Base-by-base conservation (phyloP, 2,329 filamentous ascomycete genomes). In the Claviceps sp. region DNA sequence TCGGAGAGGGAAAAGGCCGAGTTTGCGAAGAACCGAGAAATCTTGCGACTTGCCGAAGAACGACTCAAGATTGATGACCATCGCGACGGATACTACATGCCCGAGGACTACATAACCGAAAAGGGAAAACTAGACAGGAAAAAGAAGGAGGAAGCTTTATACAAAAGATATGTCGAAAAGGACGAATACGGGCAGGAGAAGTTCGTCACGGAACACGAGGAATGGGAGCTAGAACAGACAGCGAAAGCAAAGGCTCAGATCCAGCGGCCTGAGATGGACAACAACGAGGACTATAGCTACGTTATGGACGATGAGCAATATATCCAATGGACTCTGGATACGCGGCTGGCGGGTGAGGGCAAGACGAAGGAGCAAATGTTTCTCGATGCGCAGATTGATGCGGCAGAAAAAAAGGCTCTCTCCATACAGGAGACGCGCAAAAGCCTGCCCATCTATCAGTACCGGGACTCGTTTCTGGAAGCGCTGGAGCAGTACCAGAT, bases 21-120 rank as follows among this genome's bases (percentile, higher is more conserved):
- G 56, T 97, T 98, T 64, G 84, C 85, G 2, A 84, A 88, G 62
- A 97, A 97, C 62, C 75, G 87, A 45, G 88, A 97, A 66, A 75
- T 90, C 26, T 69, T 95, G 43, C 77, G 83, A 38, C 73, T 95
- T 43, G 88, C 88, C 1, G 87, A 96, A 68, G 88, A 94, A 64
- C 78, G 91, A 22, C 72, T 91, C 51, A 79, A 80, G 44, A 95
- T 98, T 56, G 90, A 97, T 63, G 91, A 97, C 59, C 83, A 95
- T 65, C 79, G 84, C 20, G 90, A 96, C 70, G 91, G 91, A 2
- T 98, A 97, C 68, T 78, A 84, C 57, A 83, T 98, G 71, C 93
- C 91, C 0, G 90, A 96, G 57, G 89, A 96, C 64, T 95, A 95
- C 63, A 91, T 95, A 55, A 95, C 87, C 0, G 89, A 94, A 64